Conservation (phyloP, 495 filamentous ascomycete genomes). For the Glarea lozoyensis region DNA sequence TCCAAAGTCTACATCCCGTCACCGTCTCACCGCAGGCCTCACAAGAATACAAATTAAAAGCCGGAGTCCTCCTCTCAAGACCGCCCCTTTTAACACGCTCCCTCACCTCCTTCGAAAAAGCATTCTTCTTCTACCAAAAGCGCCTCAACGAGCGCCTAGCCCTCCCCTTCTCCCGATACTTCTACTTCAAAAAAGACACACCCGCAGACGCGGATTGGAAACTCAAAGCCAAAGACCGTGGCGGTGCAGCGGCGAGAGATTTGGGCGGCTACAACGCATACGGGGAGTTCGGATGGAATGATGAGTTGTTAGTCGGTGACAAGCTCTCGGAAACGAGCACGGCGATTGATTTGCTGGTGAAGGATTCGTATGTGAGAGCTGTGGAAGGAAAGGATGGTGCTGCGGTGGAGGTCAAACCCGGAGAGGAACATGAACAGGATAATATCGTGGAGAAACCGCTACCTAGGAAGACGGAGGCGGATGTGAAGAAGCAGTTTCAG, state of each 20-base stretch:
- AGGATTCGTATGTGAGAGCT: slow-evolving; percentile 13
- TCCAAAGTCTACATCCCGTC: slow-evolving; percentile 17
- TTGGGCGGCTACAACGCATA: slow-evolving; percentile 82
- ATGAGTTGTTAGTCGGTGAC: slow-evolving; percentile 76
- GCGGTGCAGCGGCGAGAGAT: slow-evolving; percentile 63
- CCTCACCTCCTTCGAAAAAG: slow-evolving; percentile 78
- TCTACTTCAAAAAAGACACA: slow-evolving; percentile 93
- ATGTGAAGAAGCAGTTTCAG: slow-evolving; percentile 60
- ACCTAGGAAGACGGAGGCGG: slow-evolving; percentile 69
- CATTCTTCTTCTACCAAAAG: slow-evolving; percentile 93
- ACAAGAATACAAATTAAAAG: slow-evolving; percentile 55
- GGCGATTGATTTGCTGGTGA: slow-evolving; percentile 9
- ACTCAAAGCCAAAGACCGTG: slow-evolving; percentile 67
- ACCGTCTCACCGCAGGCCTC: slow-evolving; percentile 15
- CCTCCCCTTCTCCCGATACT: slow-evolving; percentile 81
- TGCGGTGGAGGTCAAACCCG: slow-evolving; percentile 10
- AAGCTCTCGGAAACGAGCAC: slow-evolving; percentile 19
- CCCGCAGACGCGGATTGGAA: slow-evolving; percentile 83
- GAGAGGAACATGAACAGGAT: slow-evolving; percentile 41
- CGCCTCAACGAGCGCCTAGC: slow-evolving; percentile 89
- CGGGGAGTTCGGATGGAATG: slow-evolving; percentile 72
- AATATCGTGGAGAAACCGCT: slow-evolving; percentile 64
- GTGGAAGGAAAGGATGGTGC: slow-evolving; percentile 13
- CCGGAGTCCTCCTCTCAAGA: slow-evolving; percentile 78
- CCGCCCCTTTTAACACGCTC: slow-evolving; percentile 79